phyloP scores from a whole-genome alignment of 768 basidiomycete genomes.

The Trametes maxima region DNA sequence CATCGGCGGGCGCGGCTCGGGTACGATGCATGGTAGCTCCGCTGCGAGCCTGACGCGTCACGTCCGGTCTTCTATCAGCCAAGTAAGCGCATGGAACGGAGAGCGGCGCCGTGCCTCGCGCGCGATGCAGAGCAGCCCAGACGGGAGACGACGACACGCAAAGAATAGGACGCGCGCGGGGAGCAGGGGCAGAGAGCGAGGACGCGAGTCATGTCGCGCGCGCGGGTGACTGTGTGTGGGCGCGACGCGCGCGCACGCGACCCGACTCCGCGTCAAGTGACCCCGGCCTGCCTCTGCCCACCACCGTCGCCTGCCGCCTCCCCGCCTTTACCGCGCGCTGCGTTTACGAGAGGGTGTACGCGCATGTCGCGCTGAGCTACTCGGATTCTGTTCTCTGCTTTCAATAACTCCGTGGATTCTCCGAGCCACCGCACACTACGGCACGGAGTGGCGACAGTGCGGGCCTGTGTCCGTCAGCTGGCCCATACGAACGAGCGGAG shows the following conservation, averaged over 20 bases:
- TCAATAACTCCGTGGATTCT: constrained; percentile 12
- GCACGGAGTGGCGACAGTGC: constrained; percentile 2
- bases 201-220: not conserved
- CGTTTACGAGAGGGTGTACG: constrained; percentile 2
- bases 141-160: not conserved
- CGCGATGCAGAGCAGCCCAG: not conserved
- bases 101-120: constrained; percentile 1
- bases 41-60: constrained; percentile 9
- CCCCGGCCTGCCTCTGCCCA: not conserved
- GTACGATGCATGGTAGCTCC: not conserved
- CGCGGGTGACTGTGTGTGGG: not conserved
- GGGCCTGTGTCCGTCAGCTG: constrained; percentile 11
- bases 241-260: constrained; percentile 7
- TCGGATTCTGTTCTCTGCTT: not conserved
- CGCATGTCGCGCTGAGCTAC: not conserved
- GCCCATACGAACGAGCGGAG: not conserved
- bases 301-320: constrained; percentile 1
- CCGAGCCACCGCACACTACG: constrained; percentile 4
- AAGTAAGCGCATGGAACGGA: constrained; percentile 10
- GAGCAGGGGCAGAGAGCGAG: too few relatives aligned
- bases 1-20: constrained; percentile 2
- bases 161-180: not conserved
- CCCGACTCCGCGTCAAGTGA: constrained; percentile 12
- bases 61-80: constrained; percentile 14
- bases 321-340: not conserved